Evolutionary conservation across 2,329 filamentous ascomycete genomes (phyloP).

Genomic region (Fusarium piperis): DNA sequence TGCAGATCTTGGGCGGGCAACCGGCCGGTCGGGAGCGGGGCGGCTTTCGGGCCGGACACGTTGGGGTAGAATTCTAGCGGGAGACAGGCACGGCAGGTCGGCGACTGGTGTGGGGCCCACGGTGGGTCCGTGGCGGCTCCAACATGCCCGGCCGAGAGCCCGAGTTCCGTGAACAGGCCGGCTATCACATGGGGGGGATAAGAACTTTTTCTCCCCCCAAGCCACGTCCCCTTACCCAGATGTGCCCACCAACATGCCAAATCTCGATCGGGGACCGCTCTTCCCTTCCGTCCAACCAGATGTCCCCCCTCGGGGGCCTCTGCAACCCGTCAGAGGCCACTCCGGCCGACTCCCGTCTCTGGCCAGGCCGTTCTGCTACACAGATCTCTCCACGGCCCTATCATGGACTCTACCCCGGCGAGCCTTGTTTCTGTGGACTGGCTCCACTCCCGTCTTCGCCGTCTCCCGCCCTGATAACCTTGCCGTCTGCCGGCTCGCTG

Average conservation of each 20-base stretch:
- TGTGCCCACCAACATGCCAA: background rate
- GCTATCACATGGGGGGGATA: background rate
- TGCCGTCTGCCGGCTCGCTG: conserved; percentile 12
- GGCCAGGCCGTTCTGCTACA: conserved; percentile 3
- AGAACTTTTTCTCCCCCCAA: background rate
- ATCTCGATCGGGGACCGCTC: background rate
- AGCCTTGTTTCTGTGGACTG: conserved; percentile 12
- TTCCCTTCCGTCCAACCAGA: background rate
- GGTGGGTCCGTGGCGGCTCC: conserved; percentile 10
- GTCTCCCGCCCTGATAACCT: background rate
- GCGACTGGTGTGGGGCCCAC: conserved; percentile 9
- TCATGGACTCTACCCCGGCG: background rate
- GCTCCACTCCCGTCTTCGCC: conserved; percentile 9
- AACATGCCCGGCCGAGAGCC: conserved; percentile 21
- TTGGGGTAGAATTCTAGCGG: conserved; percentile 7
- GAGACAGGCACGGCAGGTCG: conserved; percentile 5
- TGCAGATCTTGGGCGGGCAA: background rate
- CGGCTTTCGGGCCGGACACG: conserved; percentile 32
- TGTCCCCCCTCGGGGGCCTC: background rate
- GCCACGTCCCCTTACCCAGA: conserved; percentile 5
- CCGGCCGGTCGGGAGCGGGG: conserved; percentile 18
- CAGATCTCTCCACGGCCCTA: conserved; percentile 3
- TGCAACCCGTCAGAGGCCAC: background rate
- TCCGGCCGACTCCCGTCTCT: conserved; percentile 24
- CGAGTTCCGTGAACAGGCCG: background rate